A percentile compares a stretch with the other conserved stretches of the same genome.
Evolutionary conservation across 768 basidiomycete species (phyloP).

Genomic region (Boletus rubroflammeus): DNA sequence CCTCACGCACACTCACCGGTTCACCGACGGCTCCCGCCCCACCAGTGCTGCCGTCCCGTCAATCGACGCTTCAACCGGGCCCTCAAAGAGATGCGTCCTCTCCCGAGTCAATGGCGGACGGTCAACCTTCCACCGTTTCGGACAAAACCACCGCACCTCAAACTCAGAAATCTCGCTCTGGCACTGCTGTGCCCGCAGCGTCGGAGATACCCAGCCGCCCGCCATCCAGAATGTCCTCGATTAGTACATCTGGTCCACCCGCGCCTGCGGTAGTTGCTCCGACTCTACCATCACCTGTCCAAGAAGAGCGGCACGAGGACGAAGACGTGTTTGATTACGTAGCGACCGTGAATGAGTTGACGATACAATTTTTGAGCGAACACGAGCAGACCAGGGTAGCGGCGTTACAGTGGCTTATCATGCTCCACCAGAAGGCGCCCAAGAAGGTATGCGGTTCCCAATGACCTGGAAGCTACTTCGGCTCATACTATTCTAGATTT

Average conservation of each 20-base stretch:
- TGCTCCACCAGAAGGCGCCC: constrained; percentile 97
- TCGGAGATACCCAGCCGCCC: constrained; percentile 49
- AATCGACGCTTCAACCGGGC: constrained; percentile 42
- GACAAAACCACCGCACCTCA: constrained; percentile 42
- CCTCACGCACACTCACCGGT: constrained; percentile 38
- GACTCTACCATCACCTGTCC: constrained; percentile 26
- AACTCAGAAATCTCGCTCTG: constrained; percentile 22
- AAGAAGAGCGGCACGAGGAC: constrained; percentile 47
- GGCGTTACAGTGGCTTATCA: constrained; percentile 95
- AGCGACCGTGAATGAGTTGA: constrained; percentile 87
- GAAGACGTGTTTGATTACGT: constrained; percentile 87
- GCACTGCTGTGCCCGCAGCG: constrained; percentile 22
- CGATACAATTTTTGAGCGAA: constrained; percentile 92
- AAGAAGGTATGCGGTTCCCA: constrained; percentile 60
- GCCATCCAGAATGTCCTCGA: constrained; percentile 57
- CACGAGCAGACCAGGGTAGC: constrained; percentile 96
- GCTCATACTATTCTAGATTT: constrained; percentile 51
- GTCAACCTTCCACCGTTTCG: constrained; percentile 25
- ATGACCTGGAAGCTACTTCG: background rate
- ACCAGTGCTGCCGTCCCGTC: constrained; percentile 45
- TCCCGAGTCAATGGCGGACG: constrained; percentile 42
- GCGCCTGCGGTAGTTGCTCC: constrained; percentile 32
- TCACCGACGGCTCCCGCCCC: constrained; percentile 55
- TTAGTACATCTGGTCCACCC: constrained; percentile 36
- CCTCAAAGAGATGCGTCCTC: constrained; percentile 46